These are phyloP conservation scores for Calocybe gambosa DNA, from an alignment of 1,284 basidiomycete genomes.

Conservation along the genomic window DNA sequence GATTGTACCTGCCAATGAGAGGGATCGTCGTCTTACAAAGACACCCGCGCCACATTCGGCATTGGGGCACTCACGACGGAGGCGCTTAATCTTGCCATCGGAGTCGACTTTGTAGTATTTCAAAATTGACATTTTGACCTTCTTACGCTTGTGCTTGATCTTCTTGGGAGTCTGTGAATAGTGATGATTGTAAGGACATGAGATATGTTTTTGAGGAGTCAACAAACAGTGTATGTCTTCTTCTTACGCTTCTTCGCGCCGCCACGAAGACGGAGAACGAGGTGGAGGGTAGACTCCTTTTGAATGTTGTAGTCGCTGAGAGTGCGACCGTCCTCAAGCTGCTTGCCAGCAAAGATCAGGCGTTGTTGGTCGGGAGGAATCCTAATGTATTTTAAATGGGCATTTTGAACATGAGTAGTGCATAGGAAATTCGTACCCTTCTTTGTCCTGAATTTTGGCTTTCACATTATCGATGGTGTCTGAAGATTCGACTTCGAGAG, in stretches of 20 bases:
- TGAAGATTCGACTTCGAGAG: constrained; percentile 93
- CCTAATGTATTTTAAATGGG: constrained; percentile 30
- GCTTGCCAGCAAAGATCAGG: constrained; percentile 97
- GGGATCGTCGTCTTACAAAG: constrained; percentile 57
- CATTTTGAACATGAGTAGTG: neutral
- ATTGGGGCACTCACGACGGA: constrained; percentile 92
- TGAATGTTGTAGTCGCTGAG: constrained; percentile 88
- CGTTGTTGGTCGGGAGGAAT: constrained; percentile 97
- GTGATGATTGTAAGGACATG: constrained; percentile 2
- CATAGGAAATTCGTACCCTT: constrained; percentile 55
- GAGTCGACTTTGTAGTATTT: constrained; percentile 99
- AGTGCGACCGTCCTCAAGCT: constrained; percentile 91
- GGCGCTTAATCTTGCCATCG: constrained; percentile 98
- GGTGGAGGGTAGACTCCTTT: constrained; percentile 77
- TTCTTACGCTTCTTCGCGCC: constrained; percentile 99
- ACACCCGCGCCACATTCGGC: constrained; percentile 93
- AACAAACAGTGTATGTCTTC: constrained; percentile 90
- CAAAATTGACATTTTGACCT: constrained; percentile 99
- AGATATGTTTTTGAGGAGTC: neutral
- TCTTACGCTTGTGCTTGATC: constrained; percentile 99
- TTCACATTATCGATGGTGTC: constrained; percentile 99
- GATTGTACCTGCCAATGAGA: neutral
- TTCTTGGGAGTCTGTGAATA: constrained; percentile 90
- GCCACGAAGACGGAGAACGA: constrained; percentile 93
- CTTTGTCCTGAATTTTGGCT: constrained; percentile 94